Evolutionary conservation across 2,329 filamentous ascomycete genomes (phyloP), one percentile per base, ranked within the genome.

Genomic region (Graphiopsis chlorocephala): DNA sequence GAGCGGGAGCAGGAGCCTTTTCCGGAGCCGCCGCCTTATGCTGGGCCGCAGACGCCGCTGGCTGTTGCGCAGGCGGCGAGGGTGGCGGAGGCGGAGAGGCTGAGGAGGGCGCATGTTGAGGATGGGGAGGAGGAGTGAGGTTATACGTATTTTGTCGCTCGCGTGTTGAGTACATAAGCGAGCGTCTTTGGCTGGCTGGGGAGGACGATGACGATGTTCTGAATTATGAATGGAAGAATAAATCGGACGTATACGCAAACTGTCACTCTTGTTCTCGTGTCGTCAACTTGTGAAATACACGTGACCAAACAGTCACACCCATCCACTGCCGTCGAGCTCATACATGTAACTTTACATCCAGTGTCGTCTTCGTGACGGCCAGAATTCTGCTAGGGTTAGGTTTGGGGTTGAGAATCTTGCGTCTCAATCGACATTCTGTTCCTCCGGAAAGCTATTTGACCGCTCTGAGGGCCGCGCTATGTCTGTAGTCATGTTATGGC

Each of bases 101-200:
- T 38, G 48, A 53, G 60, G 25, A 25, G 25, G 33, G 60, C 60
- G 26, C 60, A 62, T 38, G 47, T 62, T 28, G 60, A 62, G 33
- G 60, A 62, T 28, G 60, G 33, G 45, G 60, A 31, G 6, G 60
- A 62, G 31, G 60, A 61, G 31, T 58, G 33, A 58, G 23, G 11
- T 15, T 17, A 42, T 0, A 20, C 17, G n/a, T n/a, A 42, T 7
- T 38, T 38, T 14, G 7, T 38, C 35, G 15, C 35, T 42, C n/a
- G 10, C 35, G 5, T n/a, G 12, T 53, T 17, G 14, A 17, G 15
- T 53, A n/a, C n/a, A n/a, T n/a, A 14, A 20, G 14, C 23, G 28
- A 17, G 25, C 33, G 23, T n/a, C 23, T 25, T 25, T 25, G 53
- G 29, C 10, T 38, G 50, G 17, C 25, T 31, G 26, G 12, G 8